These are phyloP conservation scores for Nemophila menziesii DNA, from an alignment of 257 asterid species.

Conservation along the genomic window DNA sequence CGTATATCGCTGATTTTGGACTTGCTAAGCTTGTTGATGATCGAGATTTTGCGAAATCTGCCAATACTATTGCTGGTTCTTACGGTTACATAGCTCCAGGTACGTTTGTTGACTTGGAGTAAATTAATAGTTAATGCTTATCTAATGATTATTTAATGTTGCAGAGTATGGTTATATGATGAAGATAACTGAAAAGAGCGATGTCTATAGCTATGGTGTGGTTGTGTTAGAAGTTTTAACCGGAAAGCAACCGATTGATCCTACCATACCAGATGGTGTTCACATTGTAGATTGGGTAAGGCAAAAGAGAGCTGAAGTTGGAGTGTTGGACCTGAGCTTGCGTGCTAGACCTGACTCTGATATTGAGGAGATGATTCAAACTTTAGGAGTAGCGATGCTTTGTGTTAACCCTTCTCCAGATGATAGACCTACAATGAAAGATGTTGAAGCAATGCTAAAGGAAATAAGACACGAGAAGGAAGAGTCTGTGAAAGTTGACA, in stretches of 20 bases:
- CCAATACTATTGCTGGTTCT: conserved; percentile 75
- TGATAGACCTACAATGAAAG: conserved; percentile 80
- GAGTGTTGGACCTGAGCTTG: conserved; percentile 38
- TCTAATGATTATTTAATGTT: not conserved
- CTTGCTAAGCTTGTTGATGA: conserved; percentile 64
- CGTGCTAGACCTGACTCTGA: conserved; percentile 40
- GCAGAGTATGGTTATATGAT: conserved; percentile 79
- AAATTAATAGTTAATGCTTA: not conserved
- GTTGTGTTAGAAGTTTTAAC: conserved; percentile 73
- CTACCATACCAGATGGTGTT: conserved; percentile 64
- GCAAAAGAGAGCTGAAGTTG: conserved; percentile 31
- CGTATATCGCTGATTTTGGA: conserved; percentile 85
- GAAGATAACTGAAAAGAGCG: conserved; percentile 80
- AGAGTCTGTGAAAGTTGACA: conserved; percentile 33
- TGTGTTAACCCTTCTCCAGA: conserved; percentile 62
- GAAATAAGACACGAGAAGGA: conserved; percentile 56
- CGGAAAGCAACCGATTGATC: conserved; percentile 73
- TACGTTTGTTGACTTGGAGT: conserved; percentile 20
- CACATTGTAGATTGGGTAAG: conserved; percentile 88
- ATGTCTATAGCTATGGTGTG: conserved; percentile 73
- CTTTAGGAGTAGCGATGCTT: conserved; percentile 72
- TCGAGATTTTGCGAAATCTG: conserved; percentile 53
- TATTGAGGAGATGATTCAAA: conserved; percentile 67
- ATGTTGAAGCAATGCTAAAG: conserved; percentile 66
- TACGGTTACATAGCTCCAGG: conserved; percentile 93